Conservation (phyloP, 1,284 basidiomycete genomes). For the Apiotrichum montevideense region DNA sequence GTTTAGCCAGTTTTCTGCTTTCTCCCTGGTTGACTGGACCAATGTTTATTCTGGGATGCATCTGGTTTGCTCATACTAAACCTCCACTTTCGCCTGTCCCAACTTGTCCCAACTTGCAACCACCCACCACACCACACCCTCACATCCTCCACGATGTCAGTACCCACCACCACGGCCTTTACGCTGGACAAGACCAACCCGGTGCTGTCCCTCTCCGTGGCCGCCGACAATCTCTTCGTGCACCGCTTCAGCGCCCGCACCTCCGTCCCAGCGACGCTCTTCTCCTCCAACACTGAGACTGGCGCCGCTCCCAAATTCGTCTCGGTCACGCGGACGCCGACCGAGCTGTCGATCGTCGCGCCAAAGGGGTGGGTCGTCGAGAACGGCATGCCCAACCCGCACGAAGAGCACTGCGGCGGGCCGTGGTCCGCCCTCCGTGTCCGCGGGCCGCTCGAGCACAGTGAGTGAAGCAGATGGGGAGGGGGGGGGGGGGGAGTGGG, state of each 20-base stretch:
- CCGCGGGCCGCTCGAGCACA: constrained; percentile 60
- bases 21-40: too few species aligned
- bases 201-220: constrained; percentile 47
- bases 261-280: constrained; percentile 25
- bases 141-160: too few species aligned
- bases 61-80: too few species aligned
- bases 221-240: constrained; percentile 52
- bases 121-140: too few species aligned
- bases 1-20: too few species aligned
- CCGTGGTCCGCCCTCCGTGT: constrained; percentile 55
- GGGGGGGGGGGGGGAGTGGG: too few species aligned
- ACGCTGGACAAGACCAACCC: constrained; percentile 16
- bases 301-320: constrained; percentile 45
- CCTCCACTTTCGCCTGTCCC: too few species aligned
- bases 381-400: constrained; percentile 29
- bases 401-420: constrained; percentile 46
- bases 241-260: constrained; percentile 40
- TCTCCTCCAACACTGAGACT: constrained; percentile 22
- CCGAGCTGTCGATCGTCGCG: constrained; percentile 59
- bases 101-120: too few species aligned
- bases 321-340: constrained; percentile 56
- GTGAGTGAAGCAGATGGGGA: constrained; percentile 40
- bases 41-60: too few species aligned
- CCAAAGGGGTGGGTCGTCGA: constrained; percentile 23
- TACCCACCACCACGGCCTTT: too few species aligned